Percentiles rank a stretch among this genome's conserved stretches.
Evolutionary conservation across 345 rosid species (phyloP).

Genomic region (Brassica juncea): DNA sequence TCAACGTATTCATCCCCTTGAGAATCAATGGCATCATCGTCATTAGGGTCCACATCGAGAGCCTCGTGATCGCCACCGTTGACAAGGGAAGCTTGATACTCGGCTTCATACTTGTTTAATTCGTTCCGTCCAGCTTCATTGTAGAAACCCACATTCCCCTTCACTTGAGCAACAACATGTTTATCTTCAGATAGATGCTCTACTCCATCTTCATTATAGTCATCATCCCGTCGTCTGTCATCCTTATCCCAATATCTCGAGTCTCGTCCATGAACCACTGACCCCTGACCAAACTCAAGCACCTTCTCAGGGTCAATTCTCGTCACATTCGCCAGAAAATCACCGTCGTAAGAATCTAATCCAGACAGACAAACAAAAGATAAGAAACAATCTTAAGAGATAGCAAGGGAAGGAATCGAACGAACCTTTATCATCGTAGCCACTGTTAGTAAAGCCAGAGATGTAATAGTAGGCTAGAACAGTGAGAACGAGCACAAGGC

Average conservation of each 20-base stretch:
- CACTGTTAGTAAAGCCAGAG: conserved; percentile 40
- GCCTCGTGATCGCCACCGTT: conserved; percentile 42
- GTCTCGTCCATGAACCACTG: conserved; percentile 72
- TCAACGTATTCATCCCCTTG: conserved; percentile 52
- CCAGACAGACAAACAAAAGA: neutral
- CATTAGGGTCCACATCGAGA: conserved; percentile 50
- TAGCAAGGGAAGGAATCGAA: neutral
- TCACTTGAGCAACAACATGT: conserved; percentile 37
- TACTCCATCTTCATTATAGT: conserved; percentile 67
- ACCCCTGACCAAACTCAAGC: conserved; percentile 74
- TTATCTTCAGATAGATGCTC: conserved; percentile 28
- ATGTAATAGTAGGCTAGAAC: conserved; percentile 65
- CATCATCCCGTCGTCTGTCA: conserved; percentile 91
- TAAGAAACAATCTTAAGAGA: no score
- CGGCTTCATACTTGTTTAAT: conserved; percentile 69
- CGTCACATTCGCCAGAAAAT: conserved; percentile 83
- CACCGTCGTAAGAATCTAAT: conserved; percentile 45
- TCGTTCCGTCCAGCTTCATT: conserved; percentile 92
- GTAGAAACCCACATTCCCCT: conserved; percentile 62
- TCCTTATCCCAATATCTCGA: conserved; percentile 95
- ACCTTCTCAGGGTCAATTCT: conserved; percentile 54
- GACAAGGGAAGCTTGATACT: conserved; percentile 77
- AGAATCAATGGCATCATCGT: conserved; percentile 58
- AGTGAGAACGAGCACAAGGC: conserved; percentile 59
- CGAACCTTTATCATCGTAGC: conserved; percentile 50